Evolutionary conservation across 2,329 filamentous ascomycete genomes (phyloP).

Genomic region (Colletotrichum tanaceti): DNA sequence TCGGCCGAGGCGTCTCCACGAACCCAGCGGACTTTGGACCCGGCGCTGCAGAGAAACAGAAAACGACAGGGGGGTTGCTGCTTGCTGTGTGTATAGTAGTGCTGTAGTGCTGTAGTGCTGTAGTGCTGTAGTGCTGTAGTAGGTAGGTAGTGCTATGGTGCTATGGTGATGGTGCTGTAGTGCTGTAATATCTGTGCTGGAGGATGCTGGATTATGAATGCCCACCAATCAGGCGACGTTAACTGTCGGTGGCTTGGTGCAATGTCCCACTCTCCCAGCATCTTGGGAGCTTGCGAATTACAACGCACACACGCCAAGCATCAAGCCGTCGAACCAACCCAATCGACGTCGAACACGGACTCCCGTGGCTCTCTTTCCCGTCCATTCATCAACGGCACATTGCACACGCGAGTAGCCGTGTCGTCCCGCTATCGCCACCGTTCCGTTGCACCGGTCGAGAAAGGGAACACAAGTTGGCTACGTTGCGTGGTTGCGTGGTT

Average conservation of each 20-base stretch:
- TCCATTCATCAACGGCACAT: slow-evolving; percentile 32
- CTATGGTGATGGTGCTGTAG: too few species aligned
- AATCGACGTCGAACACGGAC: slow-evolving; percentile 16
- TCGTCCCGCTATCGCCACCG: not conserved
- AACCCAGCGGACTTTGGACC: slow-evolving; percentile 25
- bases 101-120: too few species aligned
- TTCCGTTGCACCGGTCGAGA: slow-evolving; percentile 25
- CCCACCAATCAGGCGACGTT: too few species aligned
- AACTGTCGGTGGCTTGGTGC: not conserved
- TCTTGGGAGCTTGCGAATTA: not conserved
- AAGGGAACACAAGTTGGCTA: slow-evolving; percentile 3
- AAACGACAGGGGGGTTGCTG: not conserved
- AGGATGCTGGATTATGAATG: not conserved
- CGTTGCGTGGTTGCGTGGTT: too few species aligned
- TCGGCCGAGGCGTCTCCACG: slow-evolving; percentile 35
- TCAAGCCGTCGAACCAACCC: not conserved
- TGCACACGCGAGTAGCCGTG: slow-evolving; percentile 27
- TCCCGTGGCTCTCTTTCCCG: slow-evolving; percentile 2
- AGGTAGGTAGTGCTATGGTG: too few species aligned
- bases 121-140: too few species aligned
- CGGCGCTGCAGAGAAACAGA: not conserved
- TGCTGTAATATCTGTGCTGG: too few species aligned
- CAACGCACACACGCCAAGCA: not conserved
- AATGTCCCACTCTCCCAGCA: not conserved
- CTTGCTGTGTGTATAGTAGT: too few species aligned